These are phyloP conservation scores for Epichloe scottii DNA, from an alignment of 2,329 filamentous ascomycete genomes.

Conservation along the genomic window DNA sequence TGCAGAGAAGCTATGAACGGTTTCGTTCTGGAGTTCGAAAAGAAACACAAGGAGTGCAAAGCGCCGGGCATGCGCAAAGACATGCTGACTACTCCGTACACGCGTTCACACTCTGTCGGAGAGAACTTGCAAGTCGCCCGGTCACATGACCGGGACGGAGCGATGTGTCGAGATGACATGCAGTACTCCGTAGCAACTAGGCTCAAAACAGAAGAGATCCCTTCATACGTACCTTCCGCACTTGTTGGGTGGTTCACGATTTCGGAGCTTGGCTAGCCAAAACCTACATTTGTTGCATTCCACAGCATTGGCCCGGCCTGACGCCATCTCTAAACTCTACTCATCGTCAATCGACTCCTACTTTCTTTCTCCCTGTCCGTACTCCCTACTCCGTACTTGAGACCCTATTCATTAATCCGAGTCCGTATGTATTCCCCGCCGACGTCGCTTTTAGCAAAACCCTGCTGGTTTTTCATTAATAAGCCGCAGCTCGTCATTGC, in stretches of 20 bases:
- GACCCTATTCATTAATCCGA: too few relatives aligned
- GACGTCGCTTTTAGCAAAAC: too few relatives aligned
- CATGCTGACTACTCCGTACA: background rate
- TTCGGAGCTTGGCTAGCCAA: background rate
- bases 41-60: background rate
- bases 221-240: background rate
- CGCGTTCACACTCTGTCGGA: background rate
- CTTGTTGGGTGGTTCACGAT: background rate
- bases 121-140: background rate
- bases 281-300: background rate
- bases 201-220: too few relatives aligned
- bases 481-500: background rate
- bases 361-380: too few relatives aligned
- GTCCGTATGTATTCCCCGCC: too few relatives aligned
- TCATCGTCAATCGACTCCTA: background rate
- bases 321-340: background rate
- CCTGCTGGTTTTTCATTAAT: too few relatives aligned
- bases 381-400: too few relatives aligned
- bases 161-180: background rate
- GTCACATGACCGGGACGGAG: conserved; percentile 2
- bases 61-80: background rate
- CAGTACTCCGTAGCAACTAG: too few relatives aligned
- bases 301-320: background rate
- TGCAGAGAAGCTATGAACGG: background rate
- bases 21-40: background rate